A percentile compares a stretch with the other conserved stretches of the same genome.
phyloP scores from a whole-genome alignment of 2,329 filamentous ascomycete genomes.

The Talaromyces sp. region DNA sequence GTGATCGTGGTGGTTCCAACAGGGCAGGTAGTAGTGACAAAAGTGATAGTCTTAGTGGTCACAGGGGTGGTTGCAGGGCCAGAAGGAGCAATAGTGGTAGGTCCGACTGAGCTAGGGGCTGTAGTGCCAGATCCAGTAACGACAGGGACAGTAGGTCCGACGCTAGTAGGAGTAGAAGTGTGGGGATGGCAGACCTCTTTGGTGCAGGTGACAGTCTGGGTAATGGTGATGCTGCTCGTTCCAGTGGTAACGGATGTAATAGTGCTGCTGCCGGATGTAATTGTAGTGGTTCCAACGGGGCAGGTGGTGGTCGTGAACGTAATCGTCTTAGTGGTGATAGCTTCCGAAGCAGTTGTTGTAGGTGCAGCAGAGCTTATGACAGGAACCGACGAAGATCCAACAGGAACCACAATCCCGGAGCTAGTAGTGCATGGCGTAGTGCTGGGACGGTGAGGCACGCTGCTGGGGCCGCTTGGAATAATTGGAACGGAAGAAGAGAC shows the following conservation, averaged over 20 bases:
- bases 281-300: slow-evolving; percentile 15
- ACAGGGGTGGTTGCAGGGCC: background rate
- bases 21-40: slow-evolving; percentile 15
- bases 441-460: background rate
- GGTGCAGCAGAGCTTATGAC: background rate
- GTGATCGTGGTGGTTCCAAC: slow-evolving; percentile 14
- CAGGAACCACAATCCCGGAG: background rate
- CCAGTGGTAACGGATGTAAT: slow-evolving; percentile 13
- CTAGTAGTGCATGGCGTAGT: background rate
- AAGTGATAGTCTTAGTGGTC: slow-evolving; percentile 16
- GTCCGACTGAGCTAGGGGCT: background rate
- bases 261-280: slow-evolving; percentile 12
- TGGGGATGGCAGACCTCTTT: slow-evolving; percentile 16
- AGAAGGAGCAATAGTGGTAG: slow-evolving; percentile 4
- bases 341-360: slow-evolving; percentile 1
- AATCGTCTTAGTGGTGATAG: slow-evolving; percentile 16
- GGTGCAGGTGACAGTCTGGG: slow-evolving; percentile 17
- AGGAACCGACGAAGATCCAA: slow-evolving; percentile 1
- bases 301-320: slow-evolving; percentile 18
- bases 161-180: slow-evolving; percentile 1
- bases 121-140: background rate
- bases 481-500: background rate
- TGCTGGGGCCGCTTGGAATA: background rate
- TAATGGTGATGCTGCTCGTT: slow-evolving; percentile 17
- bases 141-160: background rate